These are phyloP conservation scores for Aureobasidium mangrovei DNA, from an alignment of 2,329 filamentous ascomycete genomes.

Conservation along the genomic window DNA sequence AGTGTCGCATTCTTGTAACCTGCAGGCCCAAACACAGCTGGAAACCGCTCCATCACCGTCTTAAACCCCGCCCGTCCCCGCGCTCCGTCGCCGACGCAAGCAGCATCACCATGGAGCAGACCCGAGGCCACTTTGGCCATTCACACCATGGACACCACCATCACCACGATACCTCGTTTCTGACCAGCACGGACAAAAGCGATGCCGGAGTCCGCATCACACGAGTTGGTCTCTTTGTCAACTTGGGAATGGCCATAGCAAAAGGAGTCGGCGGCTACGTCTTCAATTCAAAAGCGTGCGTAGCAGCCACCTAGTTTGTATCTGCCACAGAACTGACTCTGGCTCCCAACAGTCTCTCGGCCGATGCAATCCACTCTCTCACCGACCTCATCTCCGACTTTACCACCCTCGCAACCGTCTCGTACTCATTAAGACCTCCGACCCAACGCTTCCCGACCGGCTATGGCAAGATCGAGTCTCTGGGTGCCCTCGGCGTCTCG, in stretches of 20 bases:
- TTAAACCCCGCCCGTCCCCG: slow-evolving; percentile 4
- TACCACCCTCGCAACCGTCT: slow-evolving; percentile 87
- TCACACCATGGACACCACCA: slow-evolving; percentile 55
- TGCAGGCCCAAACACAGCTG: slow-evolving; percentile 21
- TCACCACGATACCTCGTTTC: slow-evolving; percentile 76
- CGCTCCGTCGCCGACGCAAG: background rate
- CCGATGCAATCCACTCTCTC: slow-evolving; percentile 91
- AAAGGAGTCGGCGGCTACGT: slow-evolving; percentile 88
- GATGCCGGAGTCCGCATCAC: slow-evolving; percentile 94
- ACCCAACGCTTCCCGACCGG: slow-evolving; percentile 77
- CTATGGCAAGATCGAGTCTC: slow-evolving; percentile 95
- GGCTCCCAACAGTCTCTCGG: slow-evolving; percentile 28
- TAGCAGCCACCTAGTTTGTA: background rate
- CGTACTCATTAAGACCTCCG: slow-evolving; percentile 81
- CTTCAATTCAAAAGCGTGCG: slow-evolving; percentile 73
- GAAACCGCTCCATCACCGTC: slow-evolving; percentile 25
- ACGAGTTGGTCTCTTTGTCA: slow-evolving; percentile 76
- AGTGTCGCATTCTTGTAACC: background rate
- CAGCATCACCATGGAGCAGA: slow-evolving; percentile 18
- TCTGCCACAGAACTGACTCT: background rate
- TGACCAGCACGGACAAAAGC: slow-evolving; percentile 73
- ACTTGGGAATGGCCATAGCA: slow-evolving; percentile 85
- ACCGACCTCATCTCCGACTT: slow-evolving; percentile 94
- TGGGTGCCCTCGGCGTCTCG: slow-evolving; percentile 88
- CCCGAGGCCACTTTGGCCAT: slow-evolving; percentile 25